Conservation (phyloP, 495 filamentous ascomycete genomes). For the Terfezia claveryi region DNA sequence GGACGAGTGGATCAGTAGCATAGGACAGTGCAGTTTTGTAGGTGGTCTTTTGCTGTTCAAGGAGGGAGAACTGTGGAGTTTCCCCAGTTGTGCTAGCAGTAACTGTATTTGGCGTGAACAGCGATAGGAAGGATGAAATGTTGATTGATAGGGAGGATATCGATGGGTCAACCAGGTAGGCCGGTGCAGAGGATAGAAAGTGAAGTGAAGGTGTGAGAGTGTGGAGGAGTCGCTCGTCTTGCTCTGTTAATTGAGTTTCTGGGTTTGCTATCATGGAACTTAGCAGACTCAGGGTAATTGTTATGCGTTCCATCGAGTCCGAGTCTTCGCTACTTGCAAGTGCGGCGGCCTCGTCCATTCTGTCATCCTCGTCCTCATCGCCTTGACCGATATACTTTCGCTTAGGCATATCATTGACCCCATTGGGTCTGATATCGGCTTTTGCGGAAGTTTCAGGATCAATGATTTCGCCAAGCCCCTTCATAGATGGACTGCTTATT, state of each 20-base stretch:
- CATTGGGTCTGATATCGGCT: background rate
- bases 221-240: slow-evolving; percentile 11
- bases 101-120: background rate
- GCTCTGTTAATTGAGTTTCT: slow-evolving; percentile 10
- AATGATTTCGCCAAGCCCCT: slow-evolving; percentile 7
- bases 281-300: slow-evolving; percentile 14
- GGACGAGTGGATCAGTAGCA: slow-evolving; percentile 52
- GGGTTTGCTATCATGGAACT: slow-evolving; percentile 12
- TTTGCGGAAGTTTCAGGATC: background rate
- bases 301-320: slow-evolving; percentile 7
- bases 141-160: slow-evolving; percentile 10
- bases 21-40: slow-evolving; percentile 52
- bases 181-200: slow-evolving; percentile 4
- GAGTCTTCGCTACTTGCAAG: slow-evolving; percentile 7
- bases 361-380: slow-evolving; percentile 2
- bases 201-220: slow-evolving; percentile 10
- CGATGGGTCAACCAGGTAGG: slow-evolving; percentile 1
- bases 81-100: background rate
- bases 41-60: slow-evolving; percentile 23
- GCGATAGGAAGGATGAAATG: slow-evolving; percentile 10
- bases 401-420: background rate
- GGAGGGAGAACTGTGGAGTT: background rate
- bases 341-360: background rate
- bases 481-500: slow-evolving; percentile 1
- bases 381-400: background rate